These are phyloP conservation scores for Coniochaeta ligniaria DNA, from an alignment of 2,329 filamentous ascomycete species.

Conservation along the genomic window DNA sequence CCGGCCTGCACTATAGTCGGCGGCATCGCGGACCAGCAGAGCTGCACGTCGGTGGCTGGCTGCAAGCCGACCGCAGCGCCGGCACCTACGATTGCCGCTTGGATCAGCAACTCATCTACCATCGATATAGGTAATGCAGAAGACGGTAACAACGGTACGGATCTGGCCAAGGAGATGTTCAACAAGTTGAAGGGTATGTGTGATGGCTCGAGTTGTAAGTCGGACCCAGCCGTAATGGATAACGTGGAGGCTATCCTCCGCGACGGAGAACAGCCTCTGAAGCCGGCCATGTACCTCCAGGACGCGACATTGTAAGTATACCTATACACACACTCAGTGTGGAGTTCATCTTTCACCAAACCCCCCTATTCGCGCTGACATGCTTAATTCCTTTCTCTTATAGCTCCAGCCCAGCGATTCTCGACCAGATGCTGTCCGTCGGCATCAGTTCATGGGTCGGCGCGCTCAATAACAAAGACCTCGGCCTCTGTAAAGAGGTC, in stretches of 20 bases:
- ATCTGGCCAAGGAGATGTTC: too few relatives aligned
- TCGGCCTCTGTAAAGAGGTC: background rate
- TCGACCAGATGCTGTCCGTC: background rate
- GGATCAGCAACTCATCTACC: background rate
- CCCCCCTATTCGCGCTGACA: background rate
- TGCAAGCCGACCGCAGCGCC: background rate
- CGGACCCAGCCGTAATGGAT: background rate
- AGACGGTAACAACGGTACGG: background rate
- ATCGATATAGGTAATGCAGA: background rate
- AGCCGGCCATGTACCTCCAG: background rate
- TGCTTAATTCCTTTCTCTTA: background rate
- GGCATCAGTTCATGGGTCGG: background rate
- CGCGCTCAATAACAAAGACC: background rate
- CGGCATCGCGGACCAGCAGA: background rate
- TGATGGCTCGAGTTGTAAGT: background rate
- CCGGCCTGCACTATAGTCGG: background rate
- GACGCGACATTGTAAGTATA: background rate
- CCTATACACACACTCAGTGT: too few relatives aligned
- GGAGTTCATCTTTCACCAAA: too few relatives aligned
- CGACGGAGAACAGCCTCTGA: background rate
- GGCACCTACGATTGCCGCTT: background rate
- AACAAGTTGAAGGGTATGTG: too few relatives aligned
- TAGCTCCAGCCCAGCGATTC: background rate
- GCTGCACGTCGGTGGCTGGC: background rate
- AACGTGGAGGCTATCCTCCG: background rate